Base-by-base conservation (phyloP, 2,329 filamentous ascomycete genomes). In the Sporothrix curviconia region DNA sequence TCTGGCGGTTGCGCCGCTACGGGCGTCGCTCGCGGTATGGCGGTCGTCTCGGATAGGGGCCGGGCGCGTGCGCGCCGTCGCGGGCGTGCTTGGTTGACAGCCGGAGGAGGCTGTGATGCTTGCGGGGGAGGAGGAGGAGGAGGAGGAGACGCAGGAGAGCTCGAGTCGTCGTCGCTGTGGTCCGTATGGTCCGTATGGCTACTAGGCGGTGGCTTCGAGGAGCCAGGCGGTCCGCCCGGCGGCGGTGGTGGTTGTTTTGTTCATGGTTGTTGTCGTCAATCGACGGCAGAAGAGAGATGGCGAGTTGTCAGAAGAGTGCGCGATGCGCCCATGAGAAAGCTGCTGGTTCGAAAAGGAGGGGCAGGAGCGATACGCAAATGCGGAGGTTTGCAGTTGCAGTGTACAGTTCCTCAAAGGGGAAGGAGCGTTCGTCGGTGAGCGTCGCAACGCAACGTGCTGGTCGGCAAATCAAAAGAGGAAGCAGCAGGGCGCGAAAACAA, bases 391-490 rank as follows among this genome's bases (percentile, higher is more conserved):
- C 9, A 8, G 46, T 17, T 50, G 30, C 30, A 14, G 28, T 49
- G 30, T 40, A 17, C n/a, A 49, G n/a, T n/a, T n/a, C n/a, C n/a
- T n/a, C n/a, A n/a, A n/a, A n/a, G n/a, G n/a, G 46, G 46, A 49
- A 49, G 19, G 47, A 37, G 47, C 47, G 32, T 36, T 50, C 47
- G 47, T n/a, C n/a, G n/a, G n/a, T n/a, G n/a, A n/a, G n/a, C n/a
- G n/a, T n/a, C n/a, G n/a, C n/a, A n/a, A n/a, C n/a, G n/a, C n/a
- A n/a, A 50, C 47, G 47, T 50, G 47, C n/a, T 37, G 19, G 2
- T 50, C n/a, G n/a, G 19, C 25, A 24, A 37, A 37, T 22, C 24
- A 32, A 12, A 3, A 37, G 17, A 14, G 11, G n/a, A 19, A n/a
- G n/a, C n/a, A n/a, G n/a, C n/a, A n/a, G n/a, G n/a, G n/a, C n/a